Evolutionary conservation across 2,329 filamentous ascomycete genomes (phyloP).

Genomic region (Fusarium kyushuense): DNA sequence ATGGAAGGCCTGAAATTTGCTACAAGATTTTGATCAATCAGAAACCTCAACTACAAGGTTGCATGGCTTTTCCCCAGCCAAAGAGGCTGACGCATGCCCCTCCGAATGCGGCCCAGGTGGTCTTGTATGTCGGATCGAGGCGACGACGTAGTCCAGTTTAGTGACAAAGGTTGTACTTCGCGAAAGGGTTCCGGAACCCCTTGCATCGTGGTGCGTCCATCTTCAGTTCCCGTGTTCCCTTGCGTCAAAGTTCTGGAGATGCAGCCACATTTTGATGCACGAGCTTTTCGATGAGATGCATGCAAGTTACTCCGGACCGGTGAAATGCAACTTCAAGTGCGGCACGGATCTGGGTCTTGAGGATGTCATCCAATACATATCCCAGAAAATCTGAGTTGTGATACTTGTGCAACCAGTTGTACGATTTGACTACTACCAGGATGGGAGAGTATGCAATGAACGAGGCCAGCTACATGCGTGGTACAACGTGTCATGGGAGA

Average conservation of each 20-base stretch:
- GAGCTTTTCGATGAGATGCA: slow-evolving; percentile 27
- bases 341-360: slow-evolving; percentile 7
- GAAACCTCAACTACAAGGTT: slow-evolving; percentile 5
- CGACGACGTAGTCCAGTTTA: neutral
- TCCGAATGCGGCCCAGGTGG: slow-evolving; percentile 26
- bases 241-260: slow-evolving; percentile 27
- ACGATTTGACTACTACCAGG: slow-evolving; percentile 13
- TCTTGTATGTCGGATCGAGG: slow-evolving; percentile 7
- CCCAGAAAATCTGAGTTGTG: slow-evolving; percentile 24
- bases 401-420: slow-evolving; percentile 26
- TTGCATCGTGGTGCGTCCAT: slow-evolving; percentile 34
- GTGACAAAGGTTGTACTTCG: slow-evolving; percentile 23
- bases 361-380: slow-evolving; percentile 1
- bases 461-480: slow-evolving; percentile 32
- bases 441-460: slow-evolving; percentile 1
- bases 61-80: slow-evolving; percentile 10
- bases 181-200: slow-evolving; percentile 27
- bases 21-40: slow-evolving; percentile 10
- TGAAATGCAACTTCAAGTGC: slow-evolving; percentile 30
- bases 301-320: slow-evolving; percentile 26
- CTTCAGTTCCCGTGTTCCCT: slow-evolving; percentile 20
- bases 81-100: slow-evolving; percentile 22
- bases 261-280: slow-evolving; percentile 29
- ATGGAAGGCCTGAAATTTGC: neutral
- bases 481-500: slow-evolving; percentile 22